These are phyloP conservation scores for Nannizzia gypsea DNA, from an alignment of 2,329 filamentous ascomycete species.

Conservation along the genomic window DNA sequence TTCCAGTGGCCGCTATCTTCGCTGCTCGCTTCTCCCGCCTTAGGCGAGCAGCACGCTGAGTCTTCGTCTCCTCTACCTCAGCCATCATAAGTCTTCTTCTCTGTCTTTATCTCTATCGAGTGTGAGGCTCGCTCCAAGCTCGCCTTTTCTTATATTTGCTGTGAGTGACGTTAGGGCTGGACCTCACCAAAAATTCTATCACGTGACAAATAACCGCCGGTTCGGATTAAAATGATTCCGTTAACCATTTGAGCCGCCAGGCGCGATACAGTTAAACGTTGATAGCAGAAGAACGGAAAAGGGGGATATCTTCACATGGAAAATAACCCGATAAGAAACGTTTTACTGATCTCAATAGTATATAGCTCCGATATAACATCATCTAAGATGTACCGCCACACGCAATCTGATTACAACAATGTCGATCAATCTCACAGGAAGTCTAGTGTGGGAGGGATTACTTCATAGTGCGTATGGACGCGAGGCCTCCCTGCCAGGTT, in stretches of 20 bases:
- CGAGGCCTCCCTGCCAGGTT: background rate
- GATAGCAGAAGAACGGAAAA: too few species aligned
- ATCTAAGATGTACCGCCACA: background rate
- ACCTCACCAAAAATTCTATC: background rate
- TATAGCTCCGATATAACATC: background rate
- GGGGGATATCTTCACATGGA: too few species aligned
- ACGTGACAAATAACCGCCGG: background rate
- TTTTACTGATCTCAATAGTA: background rate
- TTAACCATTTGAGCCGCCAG: too few species aligned
- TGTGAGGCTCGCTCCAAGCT: too few species aligned
- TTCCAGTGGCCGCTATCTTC: constrained; percentile 48
- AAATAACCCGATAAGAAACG: too few species aligned
- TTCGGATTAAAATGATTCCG: background rate
- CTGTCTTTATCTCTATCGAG: background rate
- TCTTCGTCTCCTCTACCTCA: constrained; percentile 32
- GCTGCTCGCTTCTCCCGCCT: constrained; percentile 53
- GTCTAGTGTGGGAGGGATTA: background rate
- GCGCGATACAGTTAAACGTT: background rate
- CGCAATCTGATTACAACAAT: background rate
- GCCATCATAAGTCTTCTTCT: background rate
- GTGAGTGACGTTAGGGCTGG: background rate
- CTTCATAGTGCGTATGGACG: background rate
- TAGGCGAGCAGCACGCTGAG: constrained; percentile 44
- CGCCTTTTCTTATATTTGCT: background rate
- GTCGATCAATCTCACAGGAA: background rate